Conservation (phyloP, 768 basidiomycete genomes). For the Exidia glandulosa region DNA sequence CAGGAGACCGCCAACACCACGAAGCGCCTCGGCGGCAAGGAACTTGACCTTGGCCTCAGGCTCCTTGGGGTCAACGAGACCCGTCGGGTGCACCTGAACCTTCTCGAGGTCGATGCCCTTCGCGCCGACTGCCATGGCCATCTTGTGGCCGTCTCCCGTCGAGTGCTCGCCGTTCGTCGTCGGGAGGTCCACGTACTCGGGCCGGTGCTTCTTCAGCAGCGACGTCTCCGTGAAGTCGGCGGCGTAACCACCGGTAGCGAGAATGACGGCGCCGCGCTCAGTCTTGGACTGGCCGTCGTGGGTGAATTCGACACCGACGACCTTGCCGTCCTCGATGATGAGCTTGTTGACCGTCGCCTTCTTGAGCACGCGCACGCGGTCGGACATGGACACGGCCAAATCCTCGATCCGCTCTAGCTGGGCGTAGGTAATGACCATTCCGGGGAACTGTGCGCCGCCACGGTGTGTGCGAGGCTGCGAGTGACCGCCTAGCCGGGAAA, state of each 20-base stretch:
- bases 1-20: slow-evolving; percentile 89
- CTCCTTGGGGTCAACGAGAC: slow-evolving; percentile 94
- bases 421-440: slow-evolving; percentile 95
- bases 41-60: slow-evolving; percentile 92
- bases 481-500: slow-evolving; percentile 94
- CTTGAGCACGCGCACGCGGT: slow-evolving; percentile 84
- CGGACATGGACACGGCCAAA: slow-evolving; percentile 68
- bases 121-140: slow-evolving; percentile 81
- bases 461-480: slow-evolving; percentile 89
- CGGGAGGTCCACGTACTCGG: slow-evolving; percentile 84
- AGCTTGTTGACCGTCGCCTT: slow-evolving; percentile 82
- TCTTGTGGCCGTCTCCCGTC: slow-evolving; percentile 92
- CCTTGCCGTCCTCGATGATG: slow-evolving; percentile 67
- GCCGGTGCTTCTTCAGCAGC: slow-evolving; percentile 85
- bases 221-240: slow-evolving; percentile 89
- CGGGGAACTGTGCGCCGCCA: slow-evolving; percentile 89
- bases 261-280: slow-evolving; percentile 86
- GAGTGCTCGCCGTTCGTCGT: slow-evolving; percentile 98
- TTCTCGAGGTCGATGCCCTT: slow-evolving; percentile 91
- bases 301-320: slow-evolving; percentile 78
- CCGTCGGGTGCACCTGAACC: slow-evolving; percentile 98
- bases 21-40: slow-evolving; percentile 92
- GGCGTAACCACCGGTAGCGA: slow-evolving; percentile 95
- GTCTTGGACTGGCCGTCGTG: slow-evolving; percentile 65
- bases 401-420: slow-evolving; percentile 94